Conservation (phyloP, 805 yeast genomes). For the Millerozyma acaciae region DNA sequence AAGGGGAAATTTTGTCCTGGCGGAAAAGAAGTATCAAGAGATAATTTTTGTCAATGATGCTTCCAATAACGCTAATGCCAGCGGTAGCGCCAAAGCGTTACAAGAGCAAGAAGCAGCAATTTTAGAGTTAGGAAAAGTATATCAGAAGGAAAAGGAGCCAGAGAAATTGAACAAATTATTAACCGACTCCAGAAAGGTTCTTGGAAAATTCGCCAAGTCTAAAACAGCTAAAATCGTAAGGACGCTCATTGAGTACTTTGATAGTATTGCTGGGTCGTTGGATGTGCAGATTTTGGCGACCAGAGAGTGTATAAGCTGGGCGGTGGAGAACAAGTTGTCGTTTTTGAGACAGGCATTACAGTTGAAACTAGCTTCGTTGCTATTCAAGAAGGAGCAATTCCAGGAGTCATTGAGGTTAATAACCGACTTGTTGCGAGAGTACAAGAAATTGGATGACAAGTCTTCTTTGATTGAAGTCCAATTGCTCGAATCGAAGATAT, state of each 20-base stretch:
- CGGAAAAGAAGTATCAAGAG: constrained; percentile 57
- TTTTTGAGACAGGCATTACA: constrained; percentile 87
- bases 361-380: constrained; percentile 73
- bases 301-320: constrained; percentile 82
- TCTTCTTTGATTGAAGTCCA: constrained; percentile 94
- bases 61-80: constrained; percentile 6
- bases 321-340: constrained; percentile 73
- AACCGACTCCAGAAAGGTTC: constrained; percentile 61
- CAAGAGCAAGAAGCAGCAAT: constrained; percentile 63
- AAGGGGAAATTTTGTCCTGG: constrained; percentile 46
- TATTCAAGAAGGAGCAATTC: constrained; percentile 61
- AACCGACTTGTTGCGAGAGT: constrained; percentile 69
- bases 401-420: constrained; percentile 72
- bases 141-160: constrained; percentile 46
- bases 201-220: constrained; percentile 82
- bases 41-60: constrained; percentile 33
- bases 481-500: constrained; percentile 82
- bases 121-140: constrained; percentile 70
- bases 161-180: constrained; percentile 59
- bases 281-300: constrained; percentile 73
- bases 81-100: constrained; percentile 21
- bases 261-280: constrained; percentile 54
- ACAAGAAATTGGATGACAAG: constrained; percentile 92
- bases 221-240: constrained; percentile 91
- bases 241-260: constrained; percentile 74